phyloP scores from a whole-genome alignment of 805 yeast species.

The Zygoascus biomembranicola region DNA sequence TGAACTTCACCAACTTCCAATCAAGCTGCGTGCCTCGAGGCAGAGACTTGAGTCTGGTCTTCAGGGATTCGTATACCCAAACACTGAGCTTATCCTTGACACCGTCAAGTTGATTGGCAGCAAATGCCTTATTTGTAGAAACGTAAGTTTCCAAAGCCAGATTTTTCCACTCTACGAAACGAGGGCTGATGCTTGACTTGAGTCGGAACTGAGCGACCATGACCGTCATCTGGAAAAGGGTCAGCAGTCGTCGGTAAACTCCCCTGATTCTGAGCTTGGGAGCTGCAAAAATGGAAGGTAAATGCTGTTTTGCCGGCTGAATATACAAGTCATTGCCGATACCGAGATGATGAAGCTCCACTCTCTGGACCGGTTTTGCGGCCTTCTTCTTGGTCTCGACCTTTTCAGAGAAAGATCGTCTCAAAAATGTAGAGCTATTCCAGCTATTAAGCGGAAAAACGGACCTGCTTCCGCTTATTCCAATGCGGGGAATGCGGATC shows the following conservation, averaged over 20 bases:
- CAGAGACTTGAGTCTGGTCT: slow-evolving; percentile 41
- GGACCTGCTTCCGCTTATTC: not conserved
- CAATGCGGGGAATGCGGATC: not conserved
- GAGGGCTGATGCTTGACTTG: slow-evolving; percentile 60
- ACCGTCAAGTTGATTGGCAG: slow-evolving; percentile 41
- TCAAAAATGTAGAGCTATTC: not conserved
- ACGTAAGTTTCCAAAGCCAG: slow-evolving; percentile 70
- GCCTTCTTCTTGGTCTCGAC: not conserved
- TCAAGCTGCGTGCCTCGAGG: slow-evolving; percentile 54
- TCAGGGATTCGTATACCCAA: slow-evolving; percentile 56
- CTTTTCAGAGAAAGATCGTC: not conserved
- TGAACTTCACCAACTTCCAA: slow-evolving; percentile 73
- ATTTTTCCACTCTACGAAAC: slow-evolving; percentile 75
- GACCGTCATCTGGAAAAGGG: slow-evolving; percentile 60
- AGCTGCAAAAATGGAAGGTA: slow-evolving; percentile 35
- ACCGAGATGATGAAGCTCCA: slow-evolving; percentile 7
- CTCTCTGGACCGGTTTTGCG: not conserved
- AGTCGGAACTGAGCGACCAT: slow-evolving; percentile 53
- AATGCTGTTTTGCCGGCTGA: slow-evolving; percentile 40
- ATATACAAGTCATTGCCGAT: slow-evolving; percentile 34
- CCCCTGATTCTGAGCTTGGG: slow-evolving; percentile 40
- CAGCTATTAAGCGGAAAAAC: not conserved
- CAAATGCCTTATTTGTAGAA: slow-evolving; percentile 75
- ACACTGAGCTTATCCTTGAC: slow-evolving; percentile 42
- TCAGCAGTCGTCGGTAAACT: slow-evolving; percentile 50